These are phyloP conservation scores for Canavalia ensiformis DNA, from an alignment of 306 rosid species.

Conservation along the genomic window DNA sequence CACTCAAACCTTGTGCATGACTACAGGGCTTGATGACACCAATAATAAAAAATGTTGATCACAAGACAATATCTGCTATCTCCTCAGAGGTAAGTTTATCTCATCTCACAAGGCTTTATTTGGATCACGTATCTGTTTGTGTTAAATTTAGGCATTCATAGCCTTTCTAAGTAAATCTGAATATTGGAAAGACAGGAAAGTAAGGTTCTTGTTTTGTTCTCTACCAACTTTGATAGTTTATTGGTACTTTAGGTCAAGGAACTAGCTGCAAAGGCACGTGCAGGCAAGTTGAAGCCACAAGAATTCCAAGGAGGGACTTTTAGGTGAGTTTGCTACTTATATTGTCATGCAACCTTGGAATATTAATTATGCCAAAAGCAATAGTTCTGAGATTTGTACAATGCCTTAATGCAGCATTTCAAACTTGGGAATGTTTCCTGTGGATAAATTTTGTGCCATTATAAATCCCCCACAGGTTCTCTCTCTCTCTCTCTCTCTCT, in stretches of 20 bases:
- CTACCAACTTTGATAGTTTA: constrained; percentile 23
- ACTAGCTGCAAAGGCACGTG: constrained; percentile 89
- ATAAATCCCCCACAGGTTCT: constrained; percentile 97
- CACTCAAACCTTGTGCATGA: constrained; percentile 46
- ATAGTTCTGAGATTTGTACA: constrained; percentile 40
- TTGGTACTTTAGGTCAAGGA: constrained; percentile 76
- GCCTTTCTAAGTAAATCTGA: constrained; percentile 16
- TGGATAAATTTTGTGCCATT: constrained; percentile 93
- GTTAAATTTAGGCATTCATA: constrained; percentile 16
- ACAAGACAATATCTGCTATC: constrained; percentile 84
- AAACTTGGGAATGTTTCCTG: constrained; percentile 99
- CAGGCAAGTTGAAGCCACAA: constrained; percentile 85
- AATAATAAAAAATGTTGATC: constrained; percentile 91
- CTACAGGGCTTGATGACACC: constrained; percentile 98
- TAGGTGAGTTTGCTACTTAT: constrained; percentile 67
- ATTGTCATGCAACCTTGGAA: constrained; percentile 29
- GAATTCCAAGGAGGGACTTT: constrained; percentile 98
- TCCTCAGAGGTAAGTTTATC: constrained; percentile 77
- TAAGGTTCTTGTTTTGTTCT: constrained; percentile 35
- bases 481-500: constrained; percentile 41
- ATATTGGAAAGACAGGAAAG: constrained; percentile 23
- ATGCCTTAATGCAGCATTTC: constrained; percentile 83
- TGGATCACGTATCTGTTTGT: constrained; percentile 17
- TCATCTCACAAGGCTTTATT: constrained; percentile 17
- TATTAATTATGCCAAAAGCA: constrained; percentile 31